Evolutionary conservation across 2,329 filamentous ascomycete species (phyloP).

Genomic region (Cordyceps sp.): DNA sequence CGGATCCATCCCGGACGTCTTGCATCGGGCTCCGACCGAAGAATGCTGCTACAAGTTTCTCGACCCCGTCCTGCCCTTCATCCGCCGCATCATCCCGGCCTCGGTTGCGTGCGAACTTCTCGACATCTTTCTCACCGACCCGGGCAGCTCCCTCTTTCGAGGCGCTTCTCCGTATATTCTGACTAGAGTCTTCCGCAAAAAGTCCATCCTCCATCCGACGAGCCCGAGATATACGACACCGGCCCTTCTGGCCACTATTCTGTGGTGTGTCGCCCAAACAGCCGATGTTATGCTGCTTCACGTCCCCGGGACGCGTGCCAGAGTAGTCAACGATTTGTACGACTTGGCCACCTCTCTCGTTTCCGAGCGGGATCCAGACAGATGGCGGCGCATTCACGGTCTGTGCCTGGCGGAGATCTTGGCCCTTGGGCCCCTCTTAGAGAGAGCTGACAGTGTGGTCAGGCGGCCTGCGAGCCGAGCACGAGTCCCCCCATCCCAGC

Average conservation of each 20-base stretch:
- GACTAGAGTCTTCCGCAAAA: conserved; percentile 26
- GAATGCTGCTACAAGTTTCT: conserved; percentile 24
- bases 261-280: conserved; percentile 30
- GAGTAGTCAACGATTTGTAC: conserved; percentile 20
- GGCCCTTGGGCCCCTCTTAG: no score
- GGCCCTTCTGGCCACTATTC: conserved; percentile 26
- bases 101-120: conserved; percentile 28
- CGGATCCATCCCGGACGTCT: conserved; percentile 7
- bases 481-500: conserved; percentile 11
- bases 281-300: conserved; percentile 25
- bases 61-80: conserved; percentile 20
- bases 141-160: conserved; percentile 23
- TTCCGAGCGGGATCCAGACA: conserved; percentile 17
- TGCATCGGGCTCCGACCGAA: conserved; percentile 10
- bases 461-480: conserved; percentile 17
- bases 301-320: conserved; percentile 21
- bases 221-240: conserved; percentile 23
- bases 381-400: conserved; percentile 19
- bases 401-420: no score
- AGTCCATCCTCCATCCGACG: conserved; percentile 21
- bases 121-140: conserved; percentile 28
- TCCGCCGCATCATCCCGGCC: conserved; percentile 20
- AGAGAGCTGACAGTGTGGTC: no score
- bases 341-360: conserved; percentile 17
- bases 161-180: conserved; percentile 29